Percentiles rank a stretch among this genome's conserved stretches.
These are phyloP conservation scores for Eucalyptus curtisii DNA, from an alignment of 345 rosid genomes.

Conservation along the genomic window DNA sequence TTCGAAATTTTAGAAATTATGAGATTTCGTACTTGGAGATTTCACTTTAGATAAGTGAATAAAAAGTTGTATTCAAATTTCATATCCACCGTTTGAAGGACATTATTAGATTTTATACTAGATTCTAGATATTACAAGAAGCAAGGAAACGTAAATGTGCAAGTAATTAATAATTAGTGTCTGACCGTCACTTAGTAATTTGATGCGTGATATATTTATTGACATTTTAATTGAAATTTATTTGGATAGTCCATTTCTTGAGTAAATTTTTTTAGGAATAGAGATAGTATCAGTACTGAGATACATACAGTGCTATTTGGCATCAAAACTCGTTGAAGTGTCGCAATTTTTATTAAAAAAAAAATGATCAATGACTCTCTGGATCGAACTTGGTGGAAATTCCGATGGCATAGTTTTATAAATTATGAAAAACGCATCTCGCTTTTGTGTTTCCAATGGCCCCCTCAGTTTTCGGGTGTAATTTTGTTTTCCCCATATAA, in stretches of 20 bases:
- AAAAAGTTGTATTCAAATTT: no score
- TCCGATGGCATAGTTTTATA: background rate
- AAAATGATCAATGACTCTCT: background rate
- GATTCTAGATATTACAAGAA: background rate
- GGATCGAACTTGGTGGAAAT: background rate
- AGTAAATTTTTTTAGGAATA: background rate
- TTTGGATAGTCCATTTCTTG: background rate
- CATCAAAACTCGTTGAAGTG: background rate
- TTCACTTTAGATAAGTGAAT: background rate
- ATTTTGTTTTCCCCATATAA: no score
- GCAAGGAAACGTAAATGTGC: background rate
- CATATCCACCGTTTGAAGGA: no score
- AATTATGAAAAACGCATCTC: background rate
- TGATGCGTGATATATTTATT: fast-evolving
- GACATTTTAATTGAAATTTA: background rate
- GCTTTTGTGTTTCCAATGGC: background rate
- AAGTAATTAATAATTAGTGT: background rate
- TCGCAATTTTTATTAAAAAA: background rate
- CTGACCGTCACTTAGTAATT: background rate
- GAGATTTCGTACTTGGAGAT: background rate
- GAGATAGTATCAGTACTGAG: fast-evolving
- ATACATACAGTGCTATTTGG: fast-evolving
- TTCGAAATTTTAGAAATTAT: background rate
- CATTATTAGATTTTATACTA: no score
- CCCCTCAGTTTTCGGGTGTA: fast-evolving